These are phyloP conservation scores for Agrocybe chaxingu DNA, from an alignment of 768 basidiomycete species.

Conservation along the genomic window DNA sequence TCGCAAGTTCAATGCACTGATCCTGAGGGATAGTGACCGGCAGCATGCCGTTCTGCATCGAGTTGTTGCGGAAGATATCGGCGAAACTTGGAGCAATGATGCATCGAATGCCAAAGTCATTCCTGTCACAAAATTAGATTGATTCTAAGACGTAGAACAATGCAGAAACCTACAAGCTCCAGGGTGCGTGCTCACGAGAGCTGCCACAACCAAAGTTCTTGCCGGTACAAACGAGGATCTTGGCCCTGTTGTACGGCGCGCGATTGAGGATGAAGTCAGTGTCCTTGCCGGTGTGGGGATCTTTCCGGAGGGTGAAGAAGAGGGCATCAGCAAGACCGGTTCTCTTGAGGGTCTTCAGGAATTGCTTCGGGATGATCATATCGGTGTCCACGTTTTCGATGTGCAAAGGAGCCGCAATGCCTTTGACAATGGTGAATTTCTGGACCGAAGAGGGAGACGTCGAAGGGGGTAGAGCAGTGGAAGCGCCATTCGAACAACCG, in stretches of 20 bases:
- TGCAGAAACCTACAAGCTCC: conserved; percentile 64
- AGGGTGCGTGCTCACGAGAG: conserved; percentile 89
- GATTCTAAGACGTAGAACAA: not conserved
- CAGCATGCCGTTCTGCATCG: conserved; percentile 94
- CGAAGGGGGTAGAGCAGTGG: conserved; percentile 34
- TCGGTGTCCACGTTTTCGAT: conserved; percentile 90
- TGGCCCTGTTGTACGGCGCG: conserved; percentile 69
- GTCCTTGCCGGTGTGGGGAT: conserved; percentile 73
- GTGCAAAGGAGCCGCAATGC: conserved; percentile 76
- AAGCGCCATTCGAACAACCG: conserved; percentile 27
- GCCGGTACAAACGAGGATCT: conserved; percentile 80
- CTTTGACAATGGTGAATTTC: conserved; percentile 70
- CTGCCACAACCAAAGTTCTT: conserved; percentile 91
- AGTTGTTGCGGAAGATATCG: conserved; percentile 86
- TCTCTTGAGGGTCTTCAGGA: conserved; percentile 87
- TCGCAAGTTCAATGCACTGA: conserved; percentile 67
- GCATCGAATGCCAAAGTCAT: conserved; percentile 88
- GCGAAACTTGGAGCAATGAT: conserved; percentile 88
- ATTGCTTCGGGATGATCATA: conserved; percentile 93
- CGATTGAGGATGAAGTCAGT: conserved; percentile 86
- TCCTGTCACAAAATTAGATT: conserved; percentile 33
- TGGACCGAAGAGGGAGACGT: conserved; percentile 45
- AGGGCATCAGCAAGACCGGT: conserved; percentile 83
- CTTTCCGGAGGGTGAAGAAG: conserved; percentile 78
- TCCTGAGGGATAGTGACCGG: conserved; percentile 69